Base-by-base conservation (phyloP, 345 rosid genomes). In the Populus davidiana region DNA sequence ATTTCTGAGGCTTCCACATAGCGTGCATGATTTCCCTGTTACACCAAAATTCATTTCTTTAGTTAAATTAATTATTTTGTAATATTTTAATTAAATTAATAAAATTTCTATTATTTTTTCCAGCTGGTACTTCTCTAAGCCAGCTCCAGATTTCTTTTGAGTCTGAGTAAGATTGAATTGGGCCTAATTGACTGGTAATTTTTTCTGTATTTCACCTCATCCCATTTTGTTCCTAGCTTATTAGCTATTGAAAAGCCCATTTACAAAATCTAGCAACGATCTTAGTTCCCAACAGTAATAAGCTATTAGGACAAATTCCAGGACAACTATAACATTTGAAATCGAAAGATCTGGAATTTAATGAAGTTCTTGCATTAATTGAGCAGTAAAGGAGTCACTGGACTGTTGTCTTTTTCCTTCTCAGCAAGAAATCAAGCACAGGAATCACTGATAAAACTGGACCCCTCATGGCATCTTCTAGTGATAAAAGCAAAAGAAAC, bases 1-100 rank as follows among this genome's bases (percentile, higher is more conserved):
- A 96, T 83, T 93, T 93, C 82, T 96, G 94, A 3, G 99, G 99
- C 85, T 95, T 95, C 99, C 99, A 95, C 99, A 95, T 95, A 27
- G 99, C 99, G 72, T 96, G 99, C 99, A 96, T 96, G 8, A 96
- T 84, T 82, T 96, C 98, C 86, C 99, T 96, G 91, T 63, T 17
- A 43, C 66, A 4, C 35, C 41, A 71, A 70, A 18, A 3, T 69
- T 66, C 68, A 65, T 63, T 17, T 59, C 29, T 59, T 59, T 23
- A 59, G 64, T 59, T n/a, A 56, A n/a, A 41, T 8, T 2, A 41
- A 5, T 5, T 36, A 5, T 36, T 5, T 36, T 36, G 39, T 36
- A 36, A 41, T 41, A 41, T 3, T 41, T 41, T 41, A 41, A 12
- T 41, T 41, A 41, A 33, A 5, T 33, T 33, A 33, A 33, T 33